phyloP scores from a whole-genome alignment of 1,284 basidiomycete species.

The Ceratobasidium sp. region DNA sequence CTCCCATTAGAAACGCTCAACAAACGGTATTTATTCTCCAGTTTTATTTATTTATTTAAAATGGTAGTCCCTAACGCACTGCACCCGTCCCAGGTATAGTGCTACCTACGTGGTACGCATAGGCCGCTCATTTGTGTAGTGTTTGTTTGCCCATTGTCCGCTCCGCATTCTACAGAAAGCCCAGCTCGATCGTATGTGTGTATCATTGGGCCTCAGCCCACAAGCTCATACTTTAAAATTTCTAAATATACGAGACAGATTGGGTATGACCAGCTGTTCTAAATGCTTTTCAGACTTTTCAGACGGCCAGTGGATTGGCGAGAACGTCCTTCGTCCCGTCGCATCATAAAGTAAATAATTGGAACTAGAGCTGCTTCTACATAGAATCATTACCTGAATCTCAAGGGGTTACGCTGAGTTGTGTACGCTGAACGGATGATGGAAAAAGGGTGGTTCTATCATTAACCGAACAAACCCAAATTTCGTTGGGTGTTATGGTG shows the following conservation, averaged over 20 bases:
- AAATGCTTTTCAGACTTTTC: too few species aligned
- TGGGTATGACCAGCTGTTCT: constrained; percentile 34
- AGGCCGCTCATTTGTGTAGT: not conserved
- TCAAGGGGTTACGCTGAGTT: constrained; percentile 67
- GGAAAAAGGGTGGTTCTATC: not conserved
- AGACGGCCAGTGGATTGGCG: constrained; percentile 74
- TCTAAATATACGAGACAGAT: constrained; percentile 20
- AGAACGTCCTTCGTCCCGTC: too few species aligned
- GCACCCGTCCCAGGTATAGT: constrained; percentile 68
- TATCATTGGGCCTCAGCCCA: constrained; percentile 51
- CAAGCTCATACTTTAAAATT: constrained; percentile 11
- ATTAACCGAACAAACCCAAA: too few species aligned
- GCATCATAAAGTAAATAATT: too few species aligned
- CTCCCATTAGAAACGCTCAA: constrained; percentile 78
- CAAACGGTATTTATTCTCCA: constrained; percentile 66
- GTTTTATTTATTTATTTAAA: too few species aligned
- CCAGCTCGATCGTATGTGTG: constrained; percentile 76
- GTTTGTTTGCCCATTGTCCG: constrained; percentile 25
- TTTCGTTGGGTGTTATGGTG: too few species aligned
- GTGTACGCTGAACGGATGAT: constrained; percentile 74
- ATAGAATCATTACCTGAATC: constrained; percentile 71
- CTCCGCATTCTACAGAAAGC: constrained; percentile 56
- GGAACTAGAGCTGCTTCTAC: constrained; percentile 67
- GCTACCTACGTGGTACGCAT: constrained; percentile 49
- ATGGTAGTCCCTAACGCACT: constrained; percentile 66